Conservation (phyloP, 495 filamentous ascomycete genomes). For the Penicillium diatomitis region DNA sequence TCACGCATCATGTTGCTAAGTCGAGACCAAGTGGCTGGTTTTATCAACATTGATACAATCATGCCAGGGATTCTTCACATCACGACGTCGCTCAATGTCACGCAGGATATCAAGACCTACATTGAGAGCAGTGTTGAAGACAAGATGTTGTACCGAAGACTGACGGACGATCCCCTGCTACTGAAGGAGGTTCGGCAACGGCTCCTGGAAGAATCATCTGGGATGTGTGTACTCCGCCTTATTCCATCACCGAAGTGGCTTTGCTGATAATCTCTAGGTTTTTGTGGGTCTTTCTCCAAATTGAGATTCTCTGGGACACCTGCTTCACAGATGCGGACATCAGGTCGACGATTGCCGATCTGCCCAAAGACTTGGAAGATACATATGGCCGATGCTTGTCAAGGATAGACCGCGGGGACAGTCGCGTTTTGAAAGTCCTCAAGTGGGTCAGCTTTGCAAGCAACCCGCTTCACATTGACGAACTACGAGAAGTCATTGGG, state of each 20-base stretch:
- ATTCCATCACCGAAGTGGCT: not conserved
- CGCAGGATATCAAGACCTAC: constrained; percentile 13
- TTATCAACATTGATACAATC: constrained; percentile 7
- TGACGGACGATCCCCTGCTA: constrained; percentile 8
- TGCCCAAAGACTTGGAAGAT: constrained; percentile 19
- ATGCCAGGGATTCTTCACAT: constrained; percentile 13
- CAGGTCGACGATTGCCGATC: constrained; percentile 5
- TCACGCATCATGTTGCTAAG: constrained; percentile 11
- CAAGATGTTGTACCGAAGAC: constrained; percentile 9
- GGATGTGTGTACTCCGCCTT: not conserved
- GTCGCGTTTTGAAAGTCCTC: constrained; percentile 6
- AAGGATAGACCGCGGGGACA: constrained; percentile 10
- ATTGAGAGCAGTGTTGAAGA: constrained; percentile 14
- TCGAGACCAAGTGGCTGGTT: constrained; percentile 14
- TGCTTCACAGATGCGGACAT: constrained; percentile 19
- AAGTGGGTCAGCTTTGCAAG: constrained; percentile 23
- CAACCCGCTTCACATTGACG: constrained; percentile 22
- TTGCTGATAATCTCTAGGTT: constrained; percentile 9
- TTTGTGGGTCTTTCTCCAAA: constrained; percentile 20
- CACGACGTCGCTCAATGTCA: constrained; percentile 13
- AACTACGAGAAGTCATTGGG: constrained; percentile 26
- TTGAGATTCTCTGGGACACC: constrained; percentile 23
- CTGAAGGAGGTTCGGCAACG: constrained; percentile 4
- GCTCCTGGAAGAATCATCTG: not conserved
- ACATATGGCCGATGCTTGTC: constrained; percentile 15